Evolutionary conservation across 805 yeast species (phyloP), one percentile per base, ranked within the genome.

Genomic region (Kodamaea fukazawae): DNA sequence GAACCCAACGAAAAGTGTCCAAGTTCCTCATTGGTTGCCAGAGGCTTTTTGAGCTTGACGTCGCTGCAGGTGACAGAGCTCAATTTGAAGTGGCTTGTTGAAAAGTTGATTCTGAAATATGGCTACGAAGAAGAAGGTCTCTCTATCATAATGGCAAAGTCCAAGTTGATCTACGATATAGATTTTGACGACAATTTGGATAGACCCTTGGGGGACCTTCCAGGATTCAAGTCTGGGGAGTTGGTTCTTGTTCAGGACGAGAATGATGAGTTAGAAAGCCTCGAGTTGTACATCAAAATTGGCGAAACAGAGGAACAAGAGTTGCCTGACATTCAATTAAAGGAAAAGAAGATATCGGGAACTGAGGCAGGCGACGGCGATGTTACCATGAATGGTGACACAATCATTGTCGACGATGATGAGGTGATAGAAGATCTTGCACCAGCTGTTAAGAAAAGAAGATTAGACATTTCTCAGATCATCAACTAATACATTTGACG

Each of bases 141-240:
- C 28, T 72, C 87, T 2, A 54, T 86, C 5, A 73, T 83, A 14
- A 65, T 81, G 17, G 83, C 82, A 3, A 62, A 67, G 28, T 75
- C 78, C 26, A 73, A 75, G 48, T 69, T 93, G 44, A 57, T 93
- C 7, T 87, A 86, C 50, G 99, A 93, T 61, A 72, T 72, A 42
- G 99, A 91, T 54, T 89, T 86, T 58, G 96, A 87, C 36, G 98
- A 90, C 53, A 82, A 91, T 53, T 51, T 70, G 9, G 66, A 63
- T 0, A 68, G 65, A 25, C 57, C 70, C 0, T 61, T 93, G 12
- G 41, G 46, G 1, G 76, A 75, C 1, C 41, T 67, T 8, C 58
- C 83, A 11, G 83, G 84, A 7, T 64, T 89, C 20, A 50, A 47
- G 4, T 62, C 67, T 36, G 93, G 91, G n/a, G 73, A 79, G 14